Conservation (phyloP, 169 alveolate species). For the Pseudocohnilembus persalinus region DNA sequence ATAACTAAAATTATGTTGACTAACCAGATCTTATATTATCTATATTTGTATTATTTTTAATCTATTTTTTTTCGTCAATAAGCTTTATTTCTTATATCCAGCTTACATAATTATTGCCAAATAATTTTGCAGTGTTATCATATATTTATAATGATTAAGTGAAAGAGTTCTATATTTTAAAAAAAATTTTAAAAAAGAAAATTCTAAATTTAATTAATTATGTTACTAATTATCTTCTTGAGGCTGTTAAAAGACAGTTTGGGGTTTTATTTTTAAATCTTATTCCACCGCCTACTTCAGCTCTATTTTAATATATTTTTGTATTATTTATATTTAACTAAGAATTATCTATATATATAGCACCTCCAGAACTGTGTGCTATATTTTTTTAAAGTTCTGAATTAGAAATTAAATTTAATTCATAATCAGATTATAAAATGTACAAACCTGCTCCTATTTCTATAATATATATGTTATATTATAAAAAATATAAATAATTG, state of each 20-base stretch:
- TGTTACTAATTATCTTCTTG: no score
- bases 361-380: not conserved
- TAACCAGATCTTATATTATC: not conserved
- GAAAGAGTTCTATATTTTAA: no score
- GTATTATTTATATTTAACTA: not conserved
- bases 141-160: no score
- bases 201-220: no score
- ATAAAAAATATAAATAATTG: no score
- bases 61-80: not conserved
- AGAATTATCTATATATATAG: not conserved
- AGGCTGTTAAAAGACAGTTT: not conserved
- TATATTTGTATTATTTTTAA: no score
- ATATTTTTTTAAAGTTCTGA: no score
- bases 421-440: no score
- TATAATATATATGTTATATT: no score
- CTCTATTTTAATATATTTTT: not conserved
- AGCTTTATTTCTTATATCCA: not conserved
- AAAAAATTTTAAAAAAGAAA: no score
- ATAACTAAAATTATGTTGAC: not conserved
- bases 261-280: not conserved
- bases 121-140: not conserved
- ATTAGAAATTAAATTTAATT: no score
- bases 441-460: not conserved
- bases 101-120: not conserved
- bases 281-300: not conserved